Evolutionary conservation across 495 filamentous ascomycete species (phyloP).

Genomic region (Hapsidospora chrysogenum): DNA sequence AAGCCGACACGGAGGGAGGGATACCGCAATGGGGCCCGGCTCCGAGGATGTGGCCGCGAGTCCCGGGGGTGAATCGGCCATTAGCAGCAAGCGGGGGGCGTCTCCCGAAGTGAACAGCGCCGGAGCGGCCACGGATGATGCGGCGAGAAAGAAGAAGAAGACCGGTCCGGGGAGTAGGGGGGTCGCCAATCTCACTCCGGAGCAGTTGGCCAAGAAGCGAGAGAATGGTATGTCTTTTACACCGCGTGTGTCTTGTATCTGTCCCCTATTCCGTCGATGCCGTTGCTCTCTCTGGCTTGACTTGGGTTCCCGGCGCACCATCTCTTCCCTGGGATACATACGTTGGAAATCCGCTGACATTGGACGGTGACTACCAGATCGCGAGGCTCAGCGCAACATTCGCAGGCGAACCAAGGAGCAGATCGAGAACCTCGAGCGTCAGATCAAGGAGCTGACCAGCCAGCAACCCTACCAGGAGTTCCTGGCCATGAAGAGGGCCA

Average conservation of each 20-base stretch:
- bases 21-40: neutral
- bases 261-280: too few species aligned
- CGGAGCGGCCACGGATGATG: neutral
- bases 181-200: slow-evolving; percentile 52
- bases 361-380: slow-evolving; percentile 22
- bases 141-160: slow-evolving; percentile 16
- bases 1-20: too few species aligned
- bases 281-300: too few species aligned
- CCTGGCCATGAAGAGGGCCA: slow-evolving; percentile 49
- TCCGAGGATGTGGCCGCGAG: neutral
- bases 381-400: slow-evolving; percentile 71
- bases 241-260: neutral
- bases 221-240: slow-evolving; percentile 39
- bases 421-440: slow-evolving; percentile 43
- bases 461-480: slow-evolving; percentile 70
- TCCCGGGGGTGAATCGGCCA: neutral
- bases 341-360: slow-evolving; percentile 3
- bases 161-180: slow-evolving; percentile 30
- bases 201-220: slow-evolving; percentile 58
- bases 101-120: too few species aligned
- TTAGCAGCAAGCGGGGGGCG: neutral
- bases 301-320: too few species aligned
- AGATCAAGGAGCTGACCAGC: slow-evolving; percentile 30
- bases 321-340: too few species aligned
- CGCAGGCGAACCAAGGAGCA: slow-evolving; percentile 59